Evolutionary conservation across 805 yeast species (phyloP).

Genomic region (Isabelozyma gotoi): DNA sequence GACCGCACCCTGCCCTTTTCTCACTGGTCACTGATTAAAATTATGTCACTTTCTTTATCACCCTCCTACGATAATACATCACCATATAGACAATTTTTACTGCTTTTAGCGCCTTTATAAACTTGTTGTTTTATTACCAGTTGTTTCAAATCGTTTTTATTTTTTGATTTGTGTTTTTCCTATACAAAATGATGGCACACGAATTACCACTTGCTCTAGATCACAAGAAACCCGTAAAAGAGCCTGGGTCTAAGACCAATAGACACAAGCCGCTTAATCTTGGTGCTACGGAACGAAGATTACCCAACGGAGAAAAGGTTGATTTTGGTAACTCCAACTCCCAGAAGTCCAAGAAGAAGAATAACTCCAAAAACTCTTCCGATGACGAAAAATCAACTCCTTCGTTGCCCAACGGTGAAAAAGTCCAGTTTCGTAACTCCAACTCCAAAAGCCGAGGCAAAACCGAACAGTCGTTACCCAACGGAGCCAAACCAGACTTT

Average conservation of each 20-base stretch:
- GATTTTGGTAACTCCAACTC: constrained; percentile 24
- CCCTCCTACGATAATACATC: neutral
- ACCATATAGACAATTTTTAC: no score
- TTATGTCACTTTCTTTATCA: neutral
- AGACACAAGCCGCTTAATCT: constrained; percentile 5
- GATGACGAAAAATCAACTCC: neutral
- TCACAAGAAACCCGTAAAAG: constrained; percentile 8
- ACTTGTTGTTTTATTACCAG: no score
- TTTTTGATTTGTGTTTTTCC: neutral
- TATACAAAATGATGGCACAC: constrained; percentile 28
- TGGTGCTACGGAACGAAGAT: constrained; percentile 12
- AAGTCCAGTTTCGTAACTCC: constrained; percentile 17
- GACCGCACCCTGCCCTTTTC: neutral
- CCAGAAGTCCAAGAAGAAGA: constrained; percentile 5
- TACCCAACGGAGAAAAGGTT: constrained; percentile 30
- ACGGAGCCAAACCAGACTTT: constrained; percentile 25
- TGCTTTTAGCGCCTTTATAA: no score
- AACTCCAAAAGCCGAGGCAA: constrained; percentile 1
- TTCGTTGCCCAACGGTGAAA: constrained; percentile 26
- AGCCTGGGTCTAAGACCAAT: constrained; percentile 2
- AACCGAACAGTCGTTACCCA: constrained; percentile 19
- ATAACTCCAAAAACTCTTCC: neutral
- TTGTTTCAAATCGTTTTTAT: no score
- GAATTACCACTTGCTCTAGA: constrained; percentile 29
- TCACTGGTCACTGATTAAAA: neutral